Evolutionary conservation across 495 filamentous ascomycete genomes (phyloP).

Genomic region (Penicillium crystallinum): DNA sequence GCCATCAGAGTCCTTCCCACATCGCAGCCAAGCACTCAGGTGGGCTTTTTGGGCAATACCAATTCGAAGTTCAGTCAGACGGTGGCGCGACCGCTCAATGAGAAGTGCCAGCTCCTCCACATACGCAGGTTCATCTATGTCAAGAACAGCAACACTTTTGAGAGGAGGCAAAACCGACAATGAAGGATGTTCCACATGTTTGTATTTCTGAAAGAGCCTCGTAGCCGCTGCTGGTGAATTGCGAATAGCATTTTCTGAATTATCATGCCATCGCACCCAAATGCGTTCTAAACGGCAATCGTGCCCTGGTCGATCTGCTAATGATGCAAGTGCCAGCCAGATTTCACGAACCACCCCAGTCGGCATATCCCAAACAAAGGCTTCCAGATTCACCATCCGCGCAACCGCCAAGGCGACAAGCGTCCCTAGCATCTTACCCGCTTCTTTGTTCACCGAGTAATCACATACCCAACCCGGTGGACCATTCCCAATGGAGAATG

Average conservation of each 20-base stretch:
- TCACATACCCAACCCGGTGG: constrained; percentile 78
- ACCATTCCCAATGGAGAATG: constrained; percentile 88
- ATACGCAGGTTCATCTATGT: constrained; percentile 85
- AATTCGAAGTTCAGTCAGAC: constrained; percentile 70
- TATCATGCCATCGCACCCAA: constrained; percentile 91
- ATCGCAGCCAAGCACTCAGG: constrained; percentile 49
- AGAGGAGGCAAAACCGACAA: constrained; percentile 81
- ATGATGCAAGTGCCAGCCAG: constrained; percentile 75
- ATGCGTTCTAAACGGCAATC: constrained; percentile 70
- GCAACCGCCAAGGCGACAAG: constrained; percentile 80
- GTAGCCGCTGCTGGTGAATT: constrained; percentile 4
- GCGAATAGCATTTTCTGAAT: constrained; percentile 46
- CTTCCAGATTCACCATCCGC: constrained; percentile 84
- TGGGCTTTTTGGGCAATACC: constrained; percentile 64
- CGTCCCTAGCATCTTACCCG: constrained; percentile 90
- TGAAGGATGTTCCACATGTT: constrained; percentile 72
- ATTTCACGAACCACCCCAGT: constrained; percentile 84
- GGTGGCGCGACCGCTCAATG: constrained; percentile 64
- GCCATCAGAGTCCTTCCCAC: constrained; percentile 24
- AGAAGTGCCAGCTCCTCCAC: constrained; percentile 83
- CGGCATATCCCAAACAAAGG: constrained; percentile 95
- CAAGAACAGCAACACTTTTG: constrained; percentile 74
- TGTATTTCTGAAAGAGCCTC: constrained; percentile 33
- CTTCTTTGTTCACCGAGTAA: constrained; percentile 82
- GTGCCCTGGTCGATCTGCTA: constrained; percentile 56